Evolutionary conservation across 164 flowering plant species (phyloP).

Genomic region (Echeveria elegans): DNA sequence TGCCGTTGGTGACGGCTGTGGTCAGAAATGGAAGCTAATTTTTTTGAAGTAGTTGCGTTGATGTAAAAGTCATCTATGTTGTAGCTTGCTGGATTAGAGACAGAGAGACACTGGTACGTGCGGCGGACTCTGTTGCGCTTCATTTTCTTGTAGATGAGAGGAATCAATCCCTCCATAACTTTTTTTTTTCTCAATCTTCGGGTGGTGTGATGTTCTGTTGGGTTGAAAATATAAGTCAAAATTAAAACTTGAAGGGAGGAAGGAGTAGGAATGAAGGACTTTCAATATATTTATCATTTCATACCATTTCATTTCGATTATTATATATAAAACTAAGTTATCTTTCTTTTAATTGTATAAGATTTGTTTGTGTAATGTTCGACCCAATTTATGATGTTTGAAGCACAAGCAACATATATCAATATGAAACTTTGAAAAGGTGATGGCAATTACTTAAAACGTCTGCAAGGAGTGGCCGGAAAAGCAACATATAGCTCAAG

Average conservation of each 20-base stretch:
- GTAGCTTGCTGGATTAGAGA: not conserved
- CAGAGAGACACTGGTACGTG: not conserved
- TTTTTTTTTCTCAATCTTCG: not conserved
- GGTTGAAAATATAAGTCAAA: not conserved
- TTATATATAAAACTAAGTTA: not conserved
- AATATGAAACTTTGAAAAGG: too few species aligned
- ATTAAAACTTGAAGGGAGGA: not conserved
- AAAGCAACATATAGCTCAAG: not conserved
- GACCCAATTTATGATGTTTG: too few species aligned
- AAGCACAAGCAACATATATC: too few species aligned
- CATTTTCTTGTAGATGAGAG: not conserved
- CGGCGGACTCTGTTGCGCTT: conserved; percentile 5
- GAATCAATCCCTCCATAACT: conserved; percentile 4
- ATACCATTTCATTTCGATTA: too few species aligned
- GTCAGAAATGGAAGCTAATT: not conserved
- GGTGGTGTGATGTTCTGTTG: not conserved
- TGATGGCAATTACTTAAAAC: too few species aligned
- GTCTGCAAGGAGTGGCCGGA: too few species aligned
- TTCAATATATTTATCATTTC: too few species aligned
- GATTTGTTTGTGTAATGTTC: too few species aligned
- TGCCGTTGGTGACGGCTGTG: not conserved
- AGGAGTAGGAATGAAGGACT: not conserved
- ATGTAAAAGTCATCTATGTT: not conserved
- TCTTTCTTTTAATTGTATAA: too few species aligned
- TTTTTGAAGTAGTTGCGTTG: not conserved